Conservation (phyloP, 305 asterid genomes). For the Fraxinus angustifolia region DNA sequence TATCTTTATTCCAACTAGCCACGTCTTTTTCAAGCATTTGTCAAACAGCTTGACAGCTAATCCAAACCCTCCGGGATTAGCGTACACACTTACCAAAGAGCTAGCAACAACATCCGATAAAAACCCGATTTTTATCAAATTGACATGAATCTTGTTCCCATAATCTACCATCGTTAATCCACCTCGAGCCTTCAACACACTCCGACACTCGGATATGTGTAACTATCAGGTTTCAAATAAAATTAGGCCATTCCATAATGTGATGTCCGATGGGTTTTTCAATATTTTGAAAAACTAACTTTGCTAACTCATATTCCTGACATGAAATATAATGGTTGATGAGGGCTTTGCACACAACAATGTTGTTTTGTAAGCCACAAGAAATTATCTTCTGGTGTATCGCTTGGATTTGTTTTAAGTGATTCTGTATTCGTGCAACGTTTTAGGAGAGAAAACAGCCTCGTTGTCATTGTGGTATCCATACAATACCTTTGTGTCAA, state of each 20-base stretch:
- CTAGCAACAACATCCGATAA: conserved; percentile 58
- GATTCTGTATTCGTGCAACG: conserved; percentile 9
- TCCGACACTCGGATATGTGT: conserved; percentile 47
- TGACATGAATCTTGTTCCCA: conserved; percentile 54
- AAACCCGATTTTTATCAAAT: conserved; percentile 48
- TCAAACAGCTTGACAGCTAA: conserved; percentile 60
- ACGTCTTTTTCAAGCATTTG: conserved; percentile 68
- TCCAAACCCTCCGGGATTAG: conserved; percentile 45
- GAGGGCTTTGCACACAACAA: conserved; percentile 51
- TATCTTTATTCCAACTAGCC: conserved; percentile 68
- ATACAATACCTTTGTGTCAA: too few relatives aligned
- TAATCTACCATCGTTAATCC: conserved; percentile 41
- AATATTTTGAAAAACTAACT: conserved; percentile 36
- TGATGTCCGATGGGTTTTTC: conserved; percentile 55
- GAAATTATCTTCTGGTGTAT: conserved; percentile 56
- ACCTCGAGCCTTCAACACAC: conserved; percentile 67
- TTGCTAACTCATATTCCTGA: conserved; percentile 40
- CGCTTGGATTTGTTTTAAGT: conserved; percentile 29
- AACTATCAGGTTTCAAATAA: conserved; percentile 53
- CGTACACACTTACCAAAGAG: conserved; percentile 52
- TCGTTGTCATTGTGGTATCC: too few relatives aligned
- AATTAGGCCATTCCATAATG: conserved; percentile 67
- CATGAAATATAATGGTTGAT: conserved; percentile 52
- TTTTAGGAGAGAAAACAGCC: too few relatives aligned
- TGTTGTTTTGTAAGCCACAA: conserved; percentile 51